Base-by-base conservation (phyloP, 345 rosid genomes). In the Salix dunnii region DNA sequence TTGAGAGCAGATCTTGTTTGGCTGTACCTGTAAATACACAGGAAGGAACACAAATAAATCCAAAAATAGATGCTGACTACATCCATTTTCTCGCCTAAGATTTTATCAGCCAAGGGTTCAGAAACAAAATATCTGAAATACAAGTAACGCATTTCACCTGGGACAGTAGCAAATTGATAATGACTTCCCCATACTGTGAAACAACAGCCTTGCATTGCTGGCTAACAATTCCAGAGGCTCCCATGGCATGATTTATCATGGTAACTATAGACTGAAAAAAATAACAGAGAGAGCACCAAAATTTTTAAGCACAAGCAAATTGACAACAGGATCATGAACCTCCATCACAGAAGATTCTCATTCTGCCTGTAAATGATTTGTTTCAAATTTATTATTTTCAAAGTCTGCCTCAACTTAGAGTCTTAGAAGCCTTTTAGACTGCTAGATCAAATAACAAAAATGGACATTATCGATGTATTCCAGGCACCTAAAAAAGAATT, bases 121-220 rank as follows among this genome's bases (percentile, higher is more conserved):
- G n/a, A 63, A 23, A 62, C 17, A 3, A 42, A 49, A 14, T 49
- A 61, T 25, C 11, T 64, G 36, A 70, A 3, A 62, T 43, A 38
- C 33, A 42, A 13, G 35, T 11, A 31, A 9, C 18, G 40, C 8
- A 8, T 31, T 71, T 78, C 76, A 82, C 84, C 84, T 82, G 66
- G 6, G 79, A 72, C 16, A 77, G n/a, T 0, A 81, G 84, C 76
- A 81, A 70, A 46, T 81, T 70, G 38, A 81, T 30, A 30, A 81
- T 77, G 68, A 35, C 67, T 65, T 74, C 65, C 48, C 84, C 84
- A 66, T 77, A 81, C 35, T 77, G 76, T 21, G 75, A 53, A 70
- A 81, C 78, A 51, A 81, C 81, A 53, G 81, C 36, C 51, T 77
- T 81, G 73, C 84, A 81, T 66, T 81, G 64, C 81, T 77, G 84